Percentiles rank a stretch among this genome's conserved stretches.
Evolutionary conservation across 306 rosid species (phyloP).

Genomic region (Casuarina equisetifolia): DNA sequence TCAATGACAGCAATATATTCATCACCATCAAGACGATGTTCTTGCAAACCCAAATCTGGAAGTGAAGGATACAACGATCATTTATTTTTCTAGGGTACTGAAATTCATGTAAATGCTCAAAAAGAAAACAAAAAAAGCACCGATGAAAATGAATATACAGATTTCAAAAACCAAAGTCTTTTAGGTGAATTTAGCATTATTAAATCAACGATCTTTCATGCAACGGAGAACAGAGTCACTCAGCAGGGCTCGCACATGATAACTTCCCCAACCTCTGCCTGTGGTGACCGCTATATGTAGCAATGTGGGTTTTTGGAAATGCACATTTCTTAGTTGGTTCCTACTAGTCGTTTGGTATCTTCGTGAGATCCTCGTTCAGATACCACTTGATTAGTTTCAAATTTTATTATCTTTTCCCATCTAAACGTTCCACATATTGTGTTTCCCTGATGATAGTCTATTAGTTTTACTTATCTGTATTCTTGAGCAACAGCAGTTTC

Average conservation of each 20-base stretch:
- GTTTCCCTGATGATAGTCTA: background rate
- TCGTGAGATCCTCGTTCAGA: background rate
- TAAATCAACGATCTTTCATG: background rate
- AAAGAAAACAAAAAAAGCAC: background rate
- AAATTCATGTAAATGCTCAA: background rate
- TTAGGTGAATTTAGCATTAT: conserved; percentile 2
- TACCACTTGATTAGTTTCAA: background rate
- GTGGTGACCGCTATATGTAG: background rate
- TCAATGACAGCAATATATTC: conserved; percentile 84
- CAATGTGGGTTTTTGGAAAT: background rate
- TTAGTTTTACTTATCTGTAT: background rate
- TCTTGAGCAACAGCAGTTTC: background rate
- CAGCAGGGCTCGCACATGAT: background rate
- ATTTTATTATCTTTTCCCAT: background rate
- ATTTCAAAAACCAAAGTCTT: background rate
- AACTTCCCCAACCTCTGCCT: too few relatives aligned
- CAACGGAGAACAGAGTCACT: background rate
- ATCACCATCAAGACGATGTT: conserved; percentile 89
- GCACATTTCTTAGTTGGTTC: background rate
- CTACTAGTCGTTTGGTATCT: background rate
- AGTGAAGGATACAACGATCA: conserved; percentile 19
- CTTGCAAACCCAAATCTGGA: conserved; percentile 90
- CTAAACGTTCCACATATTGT: background rate
- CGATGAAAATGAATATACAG: background rate
- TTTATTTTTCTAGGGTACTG: background rate